Evolutionary conservation across 1,139 yeast genomes (phyloP), one percentile per base, ranked within the genome.

Genomic region (Zhuliangozyma blackwelliae): DNA sequence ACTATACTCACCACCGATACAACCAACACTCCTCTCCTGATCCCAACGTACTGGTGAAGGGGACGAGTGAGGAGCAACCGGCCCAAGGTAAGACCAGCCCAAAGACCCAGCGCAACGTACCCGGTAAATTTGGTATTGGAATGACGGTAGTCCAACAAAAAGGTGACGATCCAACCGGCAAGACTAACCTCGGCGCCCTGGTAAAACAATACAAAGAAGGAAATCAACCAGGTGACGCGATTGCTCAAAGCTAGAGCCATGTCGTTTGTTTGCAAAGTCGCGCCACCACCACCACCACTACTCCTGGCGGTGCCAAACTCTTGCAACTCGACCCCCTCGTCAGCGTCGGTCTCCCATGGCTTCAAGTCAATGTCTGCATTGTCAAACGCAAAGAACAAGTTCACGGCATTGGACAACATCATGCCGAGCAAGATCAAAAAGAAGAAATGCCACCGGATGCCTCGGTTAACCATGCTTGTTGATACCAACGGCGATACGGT

Each of bases 151-250:
- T 72, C 75, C 32, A 78, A 66, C 49, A 82, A 63, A 47, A 68
- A 82, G 0, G 88, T 77, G 28, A 80, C 82, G 27, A 78, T 70
- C 88, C 88, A 82, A 25, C 87, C 87, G 16, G 83, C 87, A 47
- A 79, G 55, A 0, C 83, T 63, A 5, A 82, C 87, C 52, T 82
- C 89, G 2, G 76, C 70, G 4, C 89, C 90, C 49, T 80, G 84
- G 48, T 82, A 82, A 46, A 74, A 72, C 36, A 82, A 68, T 7
- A 79, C 70, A 43, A 75, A 73, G 34, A 73, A 48, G 2, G 84
- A 68, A 31, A 73, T 50, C 2, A 75, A 46, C 87, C 87, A 81
- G 2, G 82, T 75, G 32, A 63, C 56, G 10, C 54, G 53, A 41
- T 63, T 65, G 39, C 57, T 61, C 30, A 77, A 47, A 1, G 82